Base-by-base conservation (phyloP, 2,329 filamentous ascomycete species). In the Calonectria naviculata region DNA sequence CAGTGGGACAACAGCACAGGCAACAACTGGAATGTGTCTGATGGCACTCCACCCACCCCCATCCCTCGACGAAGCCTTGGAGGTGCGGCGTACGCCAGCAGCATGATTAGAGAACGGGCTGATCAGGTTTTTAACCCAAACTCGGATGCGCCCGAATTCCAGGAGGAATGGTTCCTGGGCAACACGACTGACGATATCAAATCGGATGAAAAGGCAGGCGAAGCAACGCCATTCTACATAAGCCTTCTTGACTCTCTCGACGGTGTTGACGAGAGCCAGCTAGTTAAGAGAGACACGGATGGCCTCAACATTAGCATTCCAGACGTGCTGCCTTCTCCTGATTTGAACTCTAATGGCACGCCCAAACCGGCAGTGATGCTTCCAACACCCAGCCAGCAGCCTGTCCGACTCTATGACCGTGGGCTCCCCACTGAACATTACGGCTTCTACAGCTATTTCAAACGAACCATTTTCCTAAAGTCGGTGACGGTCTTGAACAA, bases 361-460 rank as follows among this genome's bases (percentile, higher is more conserved):
- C 93, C 94, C 0, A 91, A 91, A 1, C 85, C 93, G 0, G 94
- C 94, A 3, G 89, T 89, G 12, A 86, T 98, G 73, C 90, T 97
- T 54, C 94, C 95, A 0, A 86, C 89, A 9, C 90, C 93, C 0
- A 84, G 87, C 0, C 90, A 93, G 71, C 97, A 98, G 78, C 96
- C 95, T 0, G 86, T 98, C 15, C 91, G 94, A 2, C 89, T 98
- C 1, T 98, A 92, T 81, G 94, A 98, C 81, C 93, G 95, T 24
- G 95, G 93, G 21, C 86, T 93, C 31, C 85, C 89, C 2, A 93
- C 92, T 0, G 96, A 98, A 81, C 95, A 98, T 83, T 98, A 97
- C 82, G 95, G 94, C 3, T 98, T 98, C 84, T 98, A 98, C 84
- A 94, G 90, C 0, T 97, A 98, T 86, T 98, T 94, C 82, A 92